Conservation (phyloP, 2,329 filamentous ascomycete species). For the Penicillium concentricum region DNA sequence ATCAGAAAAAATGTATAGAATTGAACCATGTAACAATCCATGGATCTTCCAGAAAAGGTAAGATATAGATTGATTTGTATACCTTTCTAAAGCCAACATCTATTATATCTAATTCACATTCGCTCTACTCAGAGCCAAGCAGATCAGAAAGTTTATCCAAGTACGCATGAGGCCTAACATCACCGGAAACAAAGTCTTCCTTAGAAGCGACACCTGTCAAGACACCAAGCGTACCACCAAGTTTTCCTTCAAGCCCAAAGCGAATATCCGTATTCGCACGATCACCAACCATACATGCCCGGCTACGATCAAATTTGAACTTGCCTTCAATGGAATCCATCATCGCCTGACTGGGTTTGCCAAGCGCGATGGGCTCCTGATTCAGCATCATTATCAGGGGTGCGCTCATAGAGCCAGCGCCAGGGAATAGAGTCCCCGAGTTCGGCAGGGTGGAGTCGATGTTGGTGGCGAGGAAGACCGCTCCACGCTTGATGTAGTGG, state of each 20-base stretch:
- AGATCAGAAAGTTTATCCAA: slow-evolving; percentile 83
- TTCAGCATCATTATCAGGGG: slow-evolving; percentile 72
- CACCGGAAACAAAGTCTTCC: slow-evolving; percentile 76
- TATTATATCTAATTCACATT: too few relatives aligned
- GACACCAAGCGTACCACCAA: slow-evolving; percentile 89
- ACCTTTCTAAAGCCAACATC: too few relatives aligned
- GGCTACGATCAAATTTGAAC: slow-evolving; percentile 79
- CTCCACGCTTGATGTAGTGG: slow-evolving; percentile 79
- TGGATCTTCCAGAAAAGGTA: too few relatives aligned
- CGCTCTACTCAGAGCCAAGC: slow-evolving; percentile 31
- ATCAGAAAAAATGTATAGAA: too few relatives aligned
- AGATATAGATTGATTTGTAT: too few relatives aligned
- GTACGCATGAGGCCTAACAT: slow-evolving; percentile 76
- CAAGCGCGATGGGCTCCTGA: slow-evolving; percentile 71
- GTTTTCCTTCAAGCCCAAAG: slow-evolving; percentile 85
- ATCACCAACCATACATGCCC: slow-evolving; percentile 95
- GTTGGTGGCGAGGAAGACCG: slow-evolving; percentile 89
- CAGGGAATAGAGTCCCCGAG: slow-evolving; percentile 80
- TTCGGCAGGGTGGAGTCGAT: slow-evolving; percentile 85
- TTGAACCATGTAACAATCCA: too few relatives aligned
- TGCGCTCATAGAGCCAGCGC: slow-evolving; percentile 78
- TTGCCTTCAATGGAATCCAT: slow-evolving; percentile 98
- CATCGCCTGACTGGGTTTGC: slow-evolving; percentile 98
- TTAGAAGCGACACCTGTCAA: slow-evolving; percentile 81
- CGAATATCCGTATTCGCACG: slow-evolving; percentile 92